Percentiles rank a stretch among this genome's conserved stretches.
Conservation (phyloP, 495 filamentous ascomycete species). For the Penicillium atrosanguineum region DNA sequence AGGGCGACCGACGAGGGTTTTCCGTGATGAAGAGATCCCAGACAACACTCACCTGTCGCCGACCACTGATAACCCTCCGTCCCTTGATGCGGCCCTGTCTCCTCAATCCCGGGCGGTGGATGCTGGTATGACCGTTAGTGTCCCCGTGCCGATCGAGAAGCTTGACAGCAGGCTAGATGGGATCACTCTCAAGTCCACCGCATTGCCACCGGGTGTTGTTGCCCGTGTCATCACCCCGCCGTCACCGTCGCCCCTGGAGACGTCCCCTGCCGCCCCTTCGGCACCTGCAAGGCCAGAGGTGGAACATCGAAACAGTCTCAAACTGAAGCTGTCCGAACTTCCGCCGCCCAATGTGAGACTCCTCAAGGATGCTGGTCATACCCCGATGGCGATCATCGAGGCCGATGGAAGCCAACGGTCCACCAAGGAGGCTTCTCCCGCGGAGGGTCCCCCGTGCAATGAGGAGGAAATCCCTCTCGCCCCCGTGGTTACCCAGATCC, state of each 20-base stretch:
- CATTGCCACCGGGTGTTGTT: conserved; percentile 40
- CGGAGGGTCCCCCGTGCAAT: conserved; percentile 12
- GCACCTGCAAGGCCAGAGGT: conserved; percentile 23
- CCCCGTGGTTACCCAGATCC: conserved; percentile 26
- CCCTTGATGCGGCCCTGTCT: conserved; percentile 45
- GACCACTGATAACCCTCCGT: conserved; percentile 26
- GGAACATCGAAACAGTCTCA: conserved; percentile 38
- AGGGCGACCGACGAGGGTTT: conserved; percentile 43
- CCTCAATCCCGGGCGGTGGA: conserved; percentile 32
- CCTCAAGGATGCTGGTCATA: conserved; percentile 45
- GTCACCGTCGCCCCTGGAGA: conserved; percentile 34
- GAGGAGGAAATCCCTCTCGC: conserved; percentile 31
- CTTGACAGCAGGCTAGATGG: conserved; percentile 48
- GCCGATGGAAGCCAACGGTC: conserved; percentile 32
- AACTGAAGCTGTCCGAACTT: conserved; percentile 42
- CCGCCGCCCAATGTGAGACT: conserved; percentile 38
- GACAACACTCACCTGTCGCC: conserved; percentile 22
- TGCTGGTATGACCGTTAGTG: conserved; percentile 15
- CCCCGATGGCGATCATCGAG: conserved; percentile 47
- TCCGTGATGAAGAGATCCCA: conserved; percentile 31
- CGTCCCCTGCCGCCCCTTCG: conserved; percentile 26
- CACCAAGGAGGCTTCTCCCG: conserved; percentile 26
- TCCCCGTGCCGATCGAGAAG: conserved; percentile 47
- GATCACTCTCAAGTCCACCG: conserved; percentile 48
- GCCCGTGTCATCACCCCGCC: conserved; percentile 47